A percentile compares a stretch with the other conserved stretches of the same genome.
Evolutionary conservation across 2,329 filamentous ascomycete genomes (phyloP).

Genomic region (Zopfia rhizophila): DNA sequence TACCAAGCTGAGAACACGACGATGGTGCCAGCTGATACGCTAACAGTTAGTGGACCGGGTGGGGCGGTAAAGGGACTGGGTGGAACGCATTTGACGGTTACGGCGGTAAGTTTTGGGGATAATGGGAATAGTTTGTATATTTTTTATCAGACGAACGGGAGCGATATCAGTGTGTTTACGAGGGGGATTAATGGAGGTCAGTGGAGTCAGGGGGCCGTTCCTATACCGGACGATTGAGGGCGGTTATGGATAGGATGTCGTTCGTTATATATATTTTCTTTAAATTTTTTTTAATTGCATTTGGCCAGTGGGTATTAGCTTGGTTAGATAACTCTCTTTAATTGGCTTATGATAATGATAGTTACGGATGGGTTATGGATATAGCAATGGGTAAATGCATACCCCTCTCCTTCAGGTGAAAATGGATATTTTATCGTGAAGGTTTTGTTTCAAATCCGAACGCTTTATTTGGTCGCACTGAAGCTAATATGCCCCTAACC

Average conservation of each 20-base stretch:
- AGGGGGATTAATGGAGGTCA: constrained; percentile 35
- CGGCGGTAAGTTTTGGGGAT: constrained; percentile 41
- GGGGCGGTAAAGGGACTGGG: constrained; percentile 44
- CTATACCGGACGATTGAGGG: constrained; percentile 37
- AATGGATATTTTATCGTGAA: no score
- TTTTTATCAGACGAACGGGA: constrained; percentile 42
- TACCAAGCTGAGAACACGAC: constrained; percentile 53
- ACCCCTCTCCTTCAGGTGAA: no score
- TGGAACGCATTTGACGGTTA: constrained; percentile 54
- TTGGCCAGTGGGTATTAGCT: no score
- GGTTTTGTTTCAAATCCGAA: no score
- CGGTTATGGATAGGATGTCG: no score
- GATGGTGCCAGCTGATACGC: constrained; percentile 37
- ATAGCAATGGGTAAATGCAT: no score
- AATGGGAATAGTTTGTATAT: constrained; percentile 44
- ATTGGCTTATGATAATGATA: no score
- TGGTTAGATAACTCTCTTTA: no score
- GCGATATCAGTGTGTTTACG: constrained; percentile 44
- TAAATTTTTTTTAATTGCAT: no score
- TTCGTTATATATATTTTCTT: no score
- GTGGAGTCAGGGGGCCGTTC: constrained; percentile 39
- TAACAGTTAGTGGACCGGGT: constrained; percentile 42
- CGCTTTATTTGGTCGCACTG: constrained; percentile 3
- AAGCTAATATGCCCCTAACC: constrained; percentile 21
- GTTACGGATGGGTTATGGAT: no score